Base-by-base conservation (phyloP, 148 eudicot species). In the Dianthus caryophyllus region DNA sequence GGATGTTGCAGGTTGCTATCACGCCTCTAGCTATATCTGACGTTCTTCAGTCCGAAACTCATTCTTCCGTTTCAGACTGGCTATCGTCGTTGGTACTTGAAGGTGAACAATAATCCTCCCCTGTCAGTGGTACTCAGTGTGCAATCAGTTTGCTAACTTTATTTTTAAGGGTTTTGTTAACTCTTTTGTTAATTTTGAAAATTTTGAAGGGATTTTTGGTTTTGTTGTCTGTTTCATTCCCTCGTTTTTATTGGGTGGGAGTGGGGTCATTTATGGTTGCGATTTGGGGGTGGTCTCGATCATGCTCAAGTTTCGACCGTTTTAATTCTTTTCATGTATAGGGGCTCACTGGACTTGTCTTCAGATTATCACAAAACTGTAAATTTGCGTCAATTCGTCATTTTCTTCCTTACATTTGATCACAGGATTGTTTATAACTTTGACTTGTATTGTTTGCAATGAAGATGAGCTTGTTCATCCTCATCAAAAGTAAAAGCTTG, bases 1-100 rank as follows among this genome's bases (percentile, higher is more conserved):
- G 60, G 43, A 36, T 67, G 17, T 55, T 48, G 51, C 75, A 81
- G 84, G 67, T 81, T 72, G 48, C 84, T 33, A n/a, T 81, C 43
- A 78, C 84, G 0, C 84, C 84, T 1, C n/a, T 75, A 29, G 72
- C 84, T 48, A 55, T 81, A 55, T 75, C 81, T 29, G 50, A 62
- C 10, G 84, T 74, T 16, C 25, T 47, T 17, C 81, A 81, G 64
- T 15, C 72, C 6, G 77, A 71, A 76, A 66, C 75, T 25, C 81
- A 71, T 47, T 72, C 76, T 68, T 75, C 79, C 14, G 79, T 81
- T 44, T 78, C 77, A 69, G 56, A 71, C 62, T 81, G 84, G 84
- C 33, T 81, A 53, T 71, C 74, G 17, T 27, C 33, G 17, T 27
- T 33, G 44, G 81, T 69, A 55, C 69, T 81, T 29, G 58, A 71